Percentiles rank a stretch among this genome's conserved stretches.
Evolutionary conservation across 2,329 filamentous ascomycete genomes (phyloP).

Genomic region (Cytospora schulzeri): DNA sequence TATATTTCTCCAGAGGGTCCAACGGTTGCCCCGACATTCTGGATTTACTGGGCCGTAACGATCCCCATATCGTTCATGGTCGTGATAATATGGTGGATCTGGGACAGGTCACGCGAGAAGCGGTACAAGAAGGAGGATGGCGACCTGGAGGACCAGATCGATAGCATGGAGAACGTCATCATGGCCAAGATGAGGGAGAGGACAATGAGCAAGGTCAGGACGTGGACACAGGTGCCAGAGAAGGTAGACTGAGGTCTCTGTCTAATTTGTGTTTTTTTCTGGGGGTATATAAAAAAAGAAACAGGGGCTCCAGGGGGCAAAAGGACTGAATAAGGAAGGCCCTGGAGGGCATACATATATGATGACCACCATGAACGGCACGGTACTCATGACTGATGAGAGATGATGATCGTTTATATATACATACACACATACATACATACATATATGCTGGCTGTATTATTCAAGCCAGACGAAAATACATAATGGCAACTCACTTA

Average conservation of each 20-base stretch:
- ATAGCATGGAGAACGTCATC: slow-evolving; percentile 59
- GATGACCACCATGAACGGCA: background rate
- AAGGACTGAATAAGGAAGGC: background rate
- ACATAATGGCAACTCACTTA: background rate
- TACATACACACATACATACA: background rate
- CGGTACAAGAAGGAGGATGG: slow-evolving; percentile 52
- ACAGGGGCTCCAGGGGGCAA: background rate
- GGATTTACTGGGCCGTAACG: slow-evolving; percentile 66
- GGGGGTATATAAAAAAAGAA: background rate
- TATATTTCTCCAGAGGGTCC: slow-evolving; percentile 33
- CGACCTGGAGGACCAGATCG: slow-evolving; percentile 57
- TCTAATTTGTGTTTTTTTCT: background rate
- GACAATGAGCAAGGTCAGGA: slow-evolving; percentile 58
- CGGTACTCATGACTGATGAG: background rate
- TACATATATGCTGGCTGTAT: background rate
- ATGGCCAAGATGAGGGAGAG: slow-evolving; percentile 58
- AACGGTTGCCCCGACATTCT: slow-evolving; percentile 54
- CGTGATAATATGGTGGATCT: slow-evolving; percentile 57
- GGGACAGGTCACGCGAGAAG: slow-evolving; percentile 53
- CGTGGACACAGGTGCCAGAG: slow-evolving; percentile 45
- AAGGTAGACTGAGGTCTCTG: slow-evolving; percentile 22
- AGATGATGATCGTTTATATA: background rate
- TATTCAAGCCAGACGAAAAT: background rate
- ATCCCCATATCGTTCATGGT: slow-evolving; percentile 59
- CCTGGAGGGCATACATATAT: background rate